Base-by-base conservation (phyloP, 208 protist genomes). In the Leishmania braziliensis region DNA sequence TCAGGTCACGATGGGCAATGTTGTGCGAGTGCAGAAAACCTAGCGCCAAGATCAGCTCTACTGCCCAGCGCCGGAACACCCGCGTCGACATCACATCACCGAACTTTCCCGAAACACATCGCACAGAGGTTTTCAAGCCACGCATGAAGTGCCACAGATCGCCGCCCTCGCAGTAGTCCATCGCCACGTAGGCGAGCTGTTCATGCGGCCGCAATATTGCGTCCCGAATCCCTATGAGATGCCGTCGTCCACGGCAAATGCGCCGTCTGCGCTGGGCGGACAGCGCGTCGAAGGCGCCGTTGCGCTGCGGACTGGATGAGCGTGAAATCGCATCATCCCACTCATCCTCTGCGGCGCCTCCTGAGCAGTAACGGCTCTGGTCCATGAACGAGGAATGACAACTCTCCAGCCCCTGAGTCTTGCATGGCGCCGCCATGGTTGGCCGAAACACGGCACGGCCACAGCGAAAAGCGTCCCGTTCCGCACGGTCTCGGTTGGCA, bases 151-250 rank as follows among this genome's bases (percentile, higher is more conserved):
- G 94, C 85, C 98, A 98, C 71, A 99, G 83, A 82, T 99, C 98
- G 29, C 98, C 92, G 26, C 98, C 89, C 12, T 99, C 98, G 62
- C 99, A 92, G 88, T 93, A 99, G 89, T 99, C 98, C 69, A 99
- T 98, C 2, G 98, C 98, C 14, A 99, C 84, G 51, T 97, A 98
- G 5, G 99, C 91, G 53, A 96, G 96, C 12, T 89, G 88, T 51
- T 81, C 82, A 33, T 63, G 74, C 4, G 96, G 89, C 18, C 95
- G 95, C 78, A 99, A 88, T 43, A 99, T 95, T 46, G 99, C 95
- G 80, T 99, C 98, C 68, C 94, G 84, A n/a, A 99, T 82, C 68
- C 95, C 88, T 29, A 97, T 86, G 20, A 98, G 88, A 84, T 94
- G 97, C 33, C 75, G 71, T 16, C 80, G 82, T 1, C 89, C 89